These are phyloP conservation scores for Cornus suecica DNA, from an alignment of 148 eudicot genomes.

Conservation along the genomic window DNA sequence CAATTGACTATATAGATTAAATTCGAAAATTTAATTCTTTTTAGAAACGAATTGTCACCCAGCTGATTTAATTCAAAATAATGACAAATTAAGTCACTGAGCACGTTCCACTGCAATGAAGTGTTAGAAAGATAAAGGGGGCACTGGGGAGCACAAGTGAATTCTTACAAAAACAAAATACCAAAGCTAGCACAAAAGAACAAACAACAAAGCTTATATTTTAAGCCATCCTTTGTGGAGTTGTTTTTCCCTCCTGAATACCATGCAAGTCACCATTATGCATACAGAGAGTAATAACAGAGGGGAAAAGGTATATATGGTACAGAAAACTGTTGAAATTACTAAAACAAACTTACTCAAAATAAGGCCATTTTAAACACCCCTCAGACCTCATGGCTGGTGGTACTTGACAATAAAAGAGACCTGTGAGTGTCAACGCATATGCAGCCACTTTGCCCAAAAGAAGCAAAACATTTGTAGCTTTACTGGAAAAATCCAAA, in stretches of 20 bases:
- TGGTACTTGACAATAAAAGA: conserved; percentile 68
- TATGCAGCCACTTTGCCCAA: conserved; percentile 82
- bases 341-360: conserved; percentile 46
- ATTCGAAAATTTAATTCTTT: not conserved
- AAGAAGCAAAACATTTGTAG: conserved; percentile 61
- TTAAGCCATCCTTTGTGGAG: not conserved
- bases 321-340: not conserved
- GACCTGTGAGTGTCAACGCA: conserved; percentile 78
- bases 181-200: conserved; percentile 1
- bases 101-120: conserved; percentile 1
- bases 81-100: not conserved
- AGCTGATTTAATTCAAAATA: too few species aligned
- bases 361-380: conserved; percentile 29
- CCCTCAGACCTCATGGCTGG: conserved; percentile 42
- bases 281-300: not conserved
- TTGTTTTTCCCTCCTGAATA: not conserved
- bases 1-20: too few species aligned
- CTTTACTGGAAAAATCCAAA: conserved; percentile 44
- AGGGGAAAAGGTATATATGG: not conserved
- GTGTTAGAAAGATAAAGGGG: not conserved
- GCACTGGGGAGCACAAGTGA: too few species aligned
- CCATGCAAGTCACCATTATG: not conserved
- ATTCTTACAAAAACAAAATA: not conserved
- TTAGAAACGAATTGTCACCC: not conserved
- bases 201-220: not conserved